These are phyloP conservation scores for Toxicodendron radicans DNA, from an alignment of 345 rosid species.

Conservation along the genomic window DNA sequence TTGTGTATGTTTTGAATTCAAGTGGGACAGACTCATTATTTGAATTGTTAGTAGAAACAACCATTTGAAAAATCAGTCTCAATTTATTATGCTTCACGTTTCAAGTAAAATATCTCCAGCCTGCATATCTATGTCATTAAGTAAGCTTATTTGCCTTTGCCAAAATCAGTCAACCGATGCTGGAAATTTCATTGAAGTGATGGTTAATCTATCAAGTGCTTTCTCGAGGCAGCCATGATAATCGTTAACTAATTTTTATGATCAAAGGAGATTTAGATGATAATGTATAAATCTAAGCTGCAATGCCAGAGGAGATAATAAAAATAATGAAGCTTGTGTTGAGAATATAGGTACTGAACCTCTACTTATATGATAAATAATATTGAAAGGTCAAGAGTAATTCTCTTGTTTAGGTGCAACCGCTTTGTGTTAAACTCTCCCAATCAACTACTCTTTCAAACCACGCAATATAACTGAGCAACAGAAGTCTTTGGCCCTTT, in stretches of 20 bases:
- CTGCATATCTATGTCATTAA: not conserved
- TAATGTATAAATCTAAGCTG: not conserved
- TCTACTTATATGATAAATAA: not conserved
- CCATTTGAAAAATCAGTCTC: not conserved
- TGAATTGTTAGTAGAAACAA: not conserved
- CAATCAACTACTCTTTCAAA: conserved; percentile 36
- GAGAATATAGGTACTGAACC: not conserved
- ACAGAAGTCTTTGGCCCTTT: conserved; percentile 11
- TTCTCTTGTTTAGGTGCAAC: conserved; percentile 57
- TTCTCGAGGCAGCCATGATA: not conserved
- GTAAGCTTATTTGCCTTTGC: not conserved
- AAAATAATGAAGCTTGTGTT: not conserved
- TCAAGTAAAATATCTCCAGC: not conserved
- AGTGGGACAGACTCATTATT: not conserved
- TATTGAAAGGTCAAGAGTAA: conserved; percentile 34
- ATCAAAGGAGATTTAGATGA: not conserved
- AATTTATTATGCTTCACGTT: not conserved
- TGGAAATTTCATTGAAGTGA: not conserved
- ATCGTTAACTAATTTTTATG: not conserved
- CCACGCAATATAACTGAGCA: conserved; percentile 35
- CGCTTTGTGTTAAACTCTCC: conserved; percentile 38
- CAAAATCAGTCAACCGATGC: not conserved
- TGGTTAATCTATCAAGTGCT: not conserved
- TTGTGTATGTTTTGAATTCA: not conserved
- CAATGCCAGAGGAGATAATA: not conserved